phyloP scores from a whole-genome alignment of 441 rosid genomes.

The Populus hybrid region DNA sequence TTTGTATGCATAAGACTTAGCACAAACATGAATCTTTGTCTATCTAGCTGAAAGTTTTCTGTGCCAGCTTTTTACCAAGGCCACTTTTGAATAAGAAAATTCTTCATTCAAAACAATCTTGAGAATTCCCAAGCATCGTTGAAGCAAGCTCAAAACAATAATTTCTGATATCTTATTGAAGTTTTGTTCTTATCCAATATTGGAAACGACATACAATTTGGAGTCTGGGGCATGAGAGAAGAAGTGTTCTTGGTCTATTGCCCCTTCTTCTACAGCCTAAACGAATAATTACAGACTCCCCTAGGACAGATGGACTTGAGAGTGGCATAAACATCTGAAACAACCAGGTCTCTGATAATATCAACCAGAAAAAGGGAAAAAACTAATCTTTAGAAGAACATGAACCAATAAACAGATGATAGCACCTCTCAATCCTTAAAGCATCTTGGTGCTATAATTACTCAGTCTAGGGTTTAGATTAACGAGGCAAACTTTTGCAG shows the following conservation, averaged over 20 bases:
- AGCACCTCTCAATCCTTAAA: background rate
- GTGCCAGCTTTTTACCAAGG: background rate
- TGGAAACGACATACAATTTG: background rate
- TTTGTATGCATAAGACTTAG: no score
- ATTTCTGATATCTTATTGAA: background rate
- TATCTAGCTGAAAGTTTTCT: background rate
- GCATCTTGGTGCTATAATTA: background rate
- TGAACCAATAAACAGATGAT: background rate
- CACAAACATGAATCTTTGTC: background rate
- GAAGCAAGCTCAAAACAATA: background rate
- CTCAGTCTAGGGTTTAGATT: background rate
- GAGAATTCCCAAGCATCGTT: background rate
- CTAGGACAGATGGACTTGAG: background rate
- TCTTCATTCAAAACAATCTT: background rate
- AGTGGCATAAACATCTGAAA: background rate
- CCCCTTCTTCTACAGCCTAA: background rate
- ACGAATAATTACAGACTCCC: background rate
- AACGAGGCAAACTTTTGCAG: background rate
- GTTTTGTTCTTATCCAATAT: background rate
- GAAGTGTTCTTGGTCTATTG: background rate
- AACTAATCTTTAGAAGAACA: background rate
- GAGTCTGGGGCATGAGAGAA: background rate
- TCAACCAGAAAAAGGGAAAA: background rate
- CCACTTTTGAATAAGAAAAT: background rate
- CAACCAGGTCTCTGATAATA: background rate